Evolutionary conservation across 2,329 filamentous ascomycete genomes (phyloP), one percentile per base, ranked within the genome.

Genomic region (Magnaporthiopsis incrustans): DNA sequence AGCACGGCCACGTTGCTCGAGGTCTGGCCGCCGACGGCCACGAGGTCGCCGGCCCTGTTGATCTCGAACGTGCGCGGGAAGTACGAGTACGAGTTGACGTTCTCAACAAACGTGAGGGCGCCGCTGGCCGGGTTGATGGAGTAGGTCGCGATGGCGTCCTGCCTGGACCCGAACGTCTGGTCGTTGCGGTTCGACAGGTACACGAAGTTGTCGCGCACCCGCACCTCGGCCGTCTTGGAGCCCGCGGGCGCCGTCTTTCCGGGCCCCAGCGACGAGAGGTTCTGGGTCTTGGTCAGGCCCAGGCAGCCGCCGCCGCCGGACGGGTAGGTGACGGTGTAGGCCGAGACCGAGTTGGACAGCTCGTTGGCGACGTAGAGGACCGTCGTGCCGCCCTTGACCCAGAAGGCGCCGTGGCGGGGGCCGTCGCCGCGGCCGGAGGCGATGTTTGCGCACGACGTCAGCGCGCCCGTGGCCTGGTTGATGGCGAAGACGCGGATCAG

Each of bases 21-120:
- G 2, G 81, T 80, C 75, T 89, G 86, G 30, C 88, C 81, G 0
- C 82, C 88, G 56, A 90, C 80, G 0, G 87, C 87, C 1, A 89
- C 79, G 66, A 87, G 68, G 59, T 81, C 77, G 0, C 87, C 87
- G 0, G 80, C 80, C 56, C 78, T 78, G 70, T 88, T 89, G 63
- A 89, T 76, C 27, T 78, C 78, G 70, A 89, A 87, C 1, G 86
- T 87, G 1, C 88, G 78, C 0, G 88, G 88, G 68, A 82, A 86
- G 64, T 76, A 80, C 0, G 87, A 83, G 66, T 84, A 82, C 1
- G 85, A 80, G 30, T 84, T 83, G 1, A 79, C 81, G 1, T 85
- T 75, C 65, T 85, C 80, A 1, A 82, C 70, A 68, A 85, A 85
- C 0, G 68, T 71, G 18, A 89, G 72, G 0, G 73, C 77, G 15